These are phyloP conservation scores for Rhizopogon salebrosus DNA, from an alignment of 768 basidiomycete species.

Conservation along the genomic window DNA sequence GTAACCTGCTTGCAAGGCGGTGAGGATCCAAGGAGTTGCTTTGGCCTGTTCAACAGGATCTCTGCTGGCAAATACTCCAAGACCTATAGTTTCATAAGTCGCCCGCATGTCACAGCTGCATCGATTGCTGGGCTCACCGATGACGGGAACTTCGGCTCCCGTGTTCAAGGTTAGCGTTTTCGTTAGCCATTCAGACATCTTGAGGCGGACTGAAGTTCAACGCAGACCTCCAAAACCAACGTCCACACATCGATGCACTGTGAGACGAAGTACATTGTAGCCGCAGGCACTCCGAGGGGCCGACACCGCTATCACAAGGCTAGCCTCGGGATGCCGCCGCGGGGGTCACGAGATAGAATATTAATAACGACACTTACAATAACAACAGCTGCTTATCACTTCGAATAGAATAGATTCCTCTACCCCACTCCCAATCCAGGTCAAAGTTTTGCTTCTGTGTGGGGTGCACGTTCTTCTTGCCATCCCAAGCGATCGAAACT, in stretches of 20 bases:
- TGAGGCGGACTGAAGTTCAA: neutral
- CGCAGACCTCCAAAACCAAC: neutral
- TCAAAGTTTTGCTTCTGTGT: constrained; percentile 1
- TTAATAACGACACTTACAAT: neutral
- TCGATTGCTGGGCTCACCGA: constrained; percentile 23
- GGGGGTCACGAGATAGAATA: neutral
- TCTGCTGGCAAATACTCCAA: neutral
- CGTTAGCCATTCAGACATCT: constrained; percentile 1
- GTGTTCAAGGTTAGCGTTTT: constrained; percentile 20
- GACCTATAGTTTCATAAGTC: neutral
- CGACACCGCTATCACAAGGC: neutral
- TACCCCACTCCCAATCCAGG: neutral
- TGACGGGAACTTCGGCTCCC: constrained; percentile 19
- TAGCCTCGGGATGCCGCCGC: neutral
- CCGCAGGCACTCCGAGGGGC: neutral
- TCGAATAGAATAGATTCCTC: neutral
- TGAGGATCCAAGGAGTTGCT: neutral
- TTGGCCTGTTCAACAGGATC: constrained; percentile 2
- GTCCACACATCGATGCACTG: neutral
- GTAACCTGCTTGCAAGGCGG: constrained; percentile 34
- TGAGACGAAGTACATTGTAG: neutral
- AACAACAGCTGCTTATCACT: neutral
- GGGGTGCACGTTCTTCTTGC: constrained; percentile 21
- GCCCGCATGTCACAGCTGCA: neutral
- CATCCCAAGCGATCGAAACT: constrained; percentile 40